Evolutionary conservation across 179 eudicot genomes (phyloP).

Genomic region (Drosera spatulata): DNA sequence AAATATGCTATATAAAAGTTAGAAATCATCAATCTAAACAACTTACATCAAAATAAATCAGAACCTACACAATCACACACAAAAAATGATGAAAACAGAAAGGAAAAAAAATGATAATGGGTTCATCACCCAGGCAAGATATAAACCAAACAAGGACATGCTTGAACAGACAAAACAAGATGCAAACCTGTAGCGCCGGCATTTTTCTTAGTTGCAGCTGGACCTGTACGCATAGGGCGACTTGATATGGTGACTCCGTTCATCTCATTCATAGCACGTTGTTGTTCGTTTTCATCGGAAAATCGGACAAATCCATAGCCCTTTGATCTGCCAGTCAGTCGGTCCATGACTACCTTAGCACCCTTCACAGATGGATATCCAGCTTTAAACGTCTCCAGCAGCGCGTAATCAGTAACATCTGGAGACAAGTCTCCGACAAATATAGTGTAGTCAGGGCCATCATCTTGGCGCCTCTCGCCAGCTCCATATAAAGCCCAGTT

Average conservation of each 20-base stretch:
- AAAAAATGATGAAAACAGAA: neutral
- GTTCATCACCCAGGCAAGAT: no score
- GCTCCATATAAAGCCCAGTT: constrained; percentile 88
- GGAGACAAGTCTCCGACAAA: constrained; percentile 93
- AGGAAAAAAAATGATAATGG: neutral
- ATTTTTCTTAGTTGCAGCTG: constrained; percentile 80
- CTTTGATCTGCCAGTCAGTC: constrained; percentile 66
- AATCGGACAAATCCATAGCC: constrained; percentile 95
- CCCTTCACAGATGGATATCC: constrained; percentile 74
- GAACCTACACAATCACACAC: neutral
- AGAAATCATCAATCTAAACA: no score
- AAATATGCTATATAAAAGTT: neutral
- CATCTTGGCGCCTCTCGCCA: constrained; percentile 78
- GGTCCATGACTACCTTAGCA: constrained; percentile 92
- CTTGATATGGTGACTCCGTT: constrained; percentile 72
- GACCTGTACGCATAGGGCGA: constrained; percentile 92
- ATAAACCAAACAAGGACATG: neutral
- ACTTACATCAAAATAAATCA: no score
- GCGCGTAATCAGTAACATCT: constrained; percentile 73
- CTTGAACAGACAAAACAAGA: constrained; percentile 2
- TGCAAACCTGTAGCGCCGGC: constrained; percentile 32
- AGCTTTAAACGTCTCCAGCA: constrained; percentile 75
- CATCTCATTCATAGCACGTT: constrained; percentile 94
- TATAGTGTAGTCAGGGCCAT: constrained; percentile 57
- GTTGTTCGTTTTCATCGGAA: constrained; percentile 77